These are phyloP conservation scores for Apophysomyces trapeziformis DNA, from an alignment of 371 early-diverging fungal species.

Conservation along the genomic window DNA sequence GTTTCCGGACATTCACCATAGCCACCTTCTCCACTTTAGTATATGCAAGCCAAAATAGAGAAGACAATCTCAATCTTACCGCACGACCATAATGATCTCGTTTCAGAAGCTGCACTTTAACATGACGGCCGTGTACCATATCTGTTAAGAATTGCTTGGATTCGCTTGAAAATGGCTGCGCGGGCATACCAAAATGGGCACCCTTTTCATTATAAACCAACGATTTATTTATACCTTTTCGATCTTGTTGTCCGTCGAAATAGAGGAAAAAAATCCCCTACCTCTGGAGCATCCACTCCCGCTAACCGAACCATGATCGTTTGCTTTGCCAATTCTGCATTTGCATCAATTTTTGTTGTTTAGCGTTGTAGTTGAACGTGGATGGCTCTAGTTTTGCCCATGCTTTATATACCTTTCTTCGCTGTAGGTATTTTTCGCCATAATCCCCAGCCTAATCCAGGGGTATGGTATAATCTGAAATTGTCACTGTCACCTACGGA, in stretches of 20 bases:
- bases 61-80: conserved; percentile 36
- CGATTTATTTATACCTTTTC: too few relatives aligned
- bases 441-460: conserved; percentile 66
- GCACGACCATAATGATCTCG: conserved; percentile 76
- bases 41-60: background rate
- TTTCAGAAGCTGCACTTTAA: conserved; percentile 55
- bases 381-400: background rate
- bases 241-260: background rate
- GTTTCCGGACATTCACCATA: conserved; percentile 62
- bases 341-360: too few relatives aligned
- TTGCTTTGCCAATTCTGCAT: conserved; percentile 56
- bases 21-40: conserved; percentile 44
- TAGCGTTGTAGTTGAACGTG: too few relatives aligned
- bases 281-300: conserved; percentile 85
- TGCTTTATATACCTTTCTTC: conserved; percentile 35
- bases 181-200: conserved; percentile 75
- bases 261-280: conserved; percentile 8
- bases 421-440: conserved; percentile 49
- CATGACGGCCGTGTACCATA: conserved; percentile 50
- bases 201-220: conserved; percentile 22
- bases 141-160: conserved; percentile 61
- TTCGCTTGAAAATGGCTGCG: conserved; percentile 70
- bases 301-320: conserved; percentile 72
- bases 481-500: conserved; percentile 69
- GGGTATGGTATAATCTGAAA: conserved; percentile 66